Evolutionary conservation across 1,284 basidiomycete species (phyloP).

Genomic region (Ceratobasidium sp.): DNA sequence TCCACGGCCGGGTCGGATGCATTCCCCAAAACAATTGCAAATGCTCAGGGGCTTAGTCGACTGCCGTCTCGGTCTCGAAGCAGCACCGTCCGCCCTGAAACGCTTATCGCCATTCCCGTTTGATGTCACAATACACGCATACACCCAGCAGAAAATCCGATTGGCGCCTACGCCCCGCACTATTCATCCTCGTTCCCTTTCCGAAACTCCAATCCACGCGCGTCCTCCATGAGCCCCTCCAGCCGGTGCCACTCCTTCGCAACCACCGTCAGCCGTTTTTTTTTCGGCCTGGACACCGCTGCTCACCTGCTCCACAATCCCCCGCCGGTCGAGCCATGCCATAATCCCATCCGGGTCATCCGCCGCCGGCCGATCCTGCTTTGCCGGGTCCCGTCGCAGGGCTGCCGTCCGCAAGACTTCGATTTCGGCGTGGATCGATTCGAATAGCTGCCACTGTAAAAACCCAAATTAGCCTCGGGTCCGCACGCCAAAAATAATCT

Average conservation of each 20-base stretch:
- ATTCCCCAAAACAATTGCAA: not conserved
- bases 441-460: slow-evolving; percentile 41
- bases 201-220: slow-evolving; percentile 28
- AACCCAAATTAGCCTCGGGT: slow-evolving; percentile 36
- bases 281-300: not conserved
- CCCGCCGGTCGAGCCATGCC: slow-evolving; percentile 79
- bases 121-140: not conserved
- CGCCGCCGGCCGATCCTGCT: slow-evolving; percentile 22
- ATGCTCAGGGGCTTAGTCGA: not conserved
- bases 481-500: slow-evolving; percentile 44
- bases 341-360: slow-evolving; percentile 75
- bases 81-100: slow-evolving; percentile 2
- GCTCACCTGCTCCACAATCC: slow-evolving; percentile 63
- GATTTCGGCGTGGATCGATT: slow-evolving; percentile 41
- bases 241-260: slow-evolving; percentile 34
- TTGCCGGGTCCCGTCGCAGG: slow-evolving; percentile 30
- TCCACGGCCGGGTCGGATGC: not conserved
- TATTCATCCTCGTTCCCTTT: slow-evolving; percentile 22
- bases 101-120: not conserved
- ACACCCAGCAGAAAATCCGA: not conserved
- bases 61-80: slow-evolving; percentile 1
- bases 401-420: slow-evolving; percentile 41
- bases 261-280: slow-evolving; percentile 6
- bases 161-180: not conserved
- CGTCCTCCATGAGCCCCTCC: slow-evolving; percentile 29